A percentile compares a stretch with the other conserved stretches of the same genome.
Conservation (phyloP, 306 rosid genomes). For the Prinsepia uniflora region DNA sequence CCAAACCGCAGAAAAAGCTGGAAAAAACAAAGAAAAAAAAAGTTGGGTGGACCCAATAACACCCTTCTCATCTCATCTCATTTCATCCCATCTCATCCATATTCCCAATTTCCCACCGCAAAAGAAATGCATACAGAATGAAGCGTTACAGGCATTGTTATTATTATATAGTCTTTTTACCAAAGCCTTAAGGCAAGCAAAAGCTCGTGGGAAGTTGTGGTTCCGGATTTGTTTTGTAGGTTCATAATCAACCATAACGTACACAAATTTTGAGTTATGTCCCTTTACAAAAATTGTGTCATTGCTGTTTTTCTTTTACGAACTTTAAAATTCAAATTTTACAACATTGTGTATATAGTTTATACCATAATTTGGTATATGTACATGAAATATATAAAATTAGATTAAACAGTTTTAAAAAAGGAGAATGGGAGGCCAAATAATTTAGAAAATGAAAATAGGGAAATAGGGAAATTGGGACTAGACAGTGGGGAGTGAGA, state of each 20-base stretch:
- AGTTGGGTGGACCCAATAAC: slow-evolving; percentile 29
- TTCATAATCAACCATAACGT: not conserved
- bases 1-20: not conserved
- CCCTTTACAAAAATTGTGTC: too few species aligned
- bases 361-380: too few species aligned
- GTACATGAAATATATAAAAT: not conserved
- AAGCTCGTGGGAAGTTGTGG: not conserved
- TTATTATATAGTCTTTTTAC: not conserved
- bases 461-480: not conserved
- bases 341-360: too few species aligned
- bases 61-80: slow-evolving; percentile 1
- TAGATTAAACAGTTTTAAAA: not conserved
- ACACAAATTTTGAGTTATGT: not conserved
- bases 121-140: slow-evolving; percentile 11
- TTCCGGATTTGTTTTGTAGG: not conserved
- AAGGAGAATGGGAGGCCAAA: not conserved
- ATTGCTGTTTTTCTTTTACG: too few species aligned
- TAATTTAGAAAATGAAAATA: not conserved
- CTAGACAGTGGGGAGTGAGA: slow-evolving; percentile 18
- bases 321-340: too few species aligned
- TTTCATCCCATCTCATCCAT: slow-evolving; percentile 10
- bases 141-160: slow-evolving; percentile 46
- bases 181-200: not conserved
- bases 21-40: too few species aligned
- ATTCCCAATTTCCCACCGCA: too few species aligned